Evolutionary conservation across 164 flowering plant genomes (phyloP).

Genomic region (Tetracentron sinense): DNA sequence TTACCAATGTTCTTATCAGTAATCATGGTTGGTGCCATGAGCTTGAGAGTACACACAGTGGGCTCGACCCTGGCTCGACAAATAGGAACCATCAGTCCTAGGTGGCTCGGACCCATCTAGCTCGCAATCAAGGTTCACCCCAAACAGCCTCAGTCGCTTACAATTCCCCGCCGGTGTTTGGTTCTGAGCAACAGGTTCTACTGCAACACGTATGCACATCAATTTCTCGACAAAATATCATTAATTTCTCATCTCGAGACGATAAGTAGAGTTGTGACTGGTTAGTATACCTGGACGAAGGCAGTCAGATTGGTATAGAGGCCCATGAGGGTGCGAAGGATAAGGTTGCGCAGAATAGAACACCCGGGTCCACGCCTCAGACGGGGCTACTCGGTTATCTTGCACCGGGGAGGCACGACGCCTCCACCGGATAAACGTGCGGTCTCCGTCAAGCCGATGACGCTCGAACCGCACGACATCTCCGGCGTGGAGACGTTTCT

Average conservation of each 20-base stretch:
- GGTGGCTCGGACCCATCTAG: conserved; percentile 32
- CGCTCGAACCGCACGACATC: conserved; percentile 66
- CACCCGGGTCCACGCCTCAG: conserved; percentile 26
- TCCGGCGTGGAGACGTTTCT: conserved; percentile 83
- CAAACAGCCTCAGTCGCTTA: conserved; percentile 70
- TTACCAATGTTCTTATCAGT: too few relatives aligned
- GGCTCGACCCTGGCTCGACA: conserved; percentile 38
- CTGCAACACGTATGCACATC: conserved; percentile 13
- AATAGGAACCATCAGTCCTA: conserved; percentile 28
- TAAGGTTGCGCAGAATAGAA: conserved; percentile 32
- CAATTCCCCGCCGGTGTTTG: conserved; percentile 34
- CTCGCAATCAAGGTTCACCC: conserved; percentile 85
- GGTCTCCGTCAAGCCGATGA: conserved; percentile 24
- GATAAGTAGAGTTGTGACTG: too few relatives aligned
- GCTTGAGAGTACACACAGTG: conserved; percentile 14
- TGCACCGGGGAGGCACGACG: conserved; percentile 35
- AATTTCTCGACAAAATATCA: too few relatives aligned
- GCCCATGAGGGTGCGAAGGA: conserved; percentile 27
- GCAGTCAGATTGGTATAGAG: conserved; percentile 35
- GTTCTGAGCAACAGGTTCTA: conserved; percentile 11
- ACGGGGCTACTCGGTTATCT: conserved; percentile 2
- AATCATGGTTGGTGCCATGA: conserved; percentile 5
- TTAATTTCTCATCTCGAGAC: too few relatives aligned
- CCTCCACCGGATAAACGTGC: conserved; percentile 66
- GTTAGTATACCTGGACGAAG: conserved; percentile 51